Evolutionary conservation across 495 filamentous ascomycete genomes (phyloP), one percentile per base, ranked within the genome.

Genomic region (Hypoxylon intermedium): DNA sequence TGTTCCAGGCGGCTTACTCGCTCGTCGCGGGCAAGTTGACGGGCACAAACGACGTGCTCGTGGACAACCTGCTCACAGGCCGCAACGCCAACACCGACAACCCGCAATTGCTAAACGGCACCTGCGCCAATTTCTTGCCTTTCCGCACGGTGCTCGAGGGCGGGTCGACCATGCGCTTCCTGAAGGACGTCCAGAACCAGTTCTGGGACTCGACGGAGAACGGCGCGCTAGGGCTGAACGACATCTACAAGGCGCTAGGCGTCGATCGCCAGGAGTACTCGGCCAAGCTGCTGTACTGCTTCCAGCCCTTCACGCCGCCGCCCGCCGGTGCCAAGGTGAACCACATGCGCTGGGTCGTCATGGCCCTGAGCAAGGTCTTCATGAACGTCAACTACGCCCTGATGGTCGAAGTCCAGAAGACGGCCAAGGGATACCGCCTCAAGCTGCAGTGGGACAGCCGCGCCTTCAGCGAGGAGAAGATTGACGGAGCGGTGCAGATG

Each of bases 301-400:
- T 42, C 38, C 38, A 42, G 38, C 38, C 38, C 6, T 42, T 42
- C 18, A 24, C 16, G 16, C 38, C 38, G 38, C 34, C 34, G 34
- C 34, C 34, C 11, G 13, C 38, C 16, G 38, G 16, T 18, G 16
- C 18, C 38, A 42, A 42, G 38, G 7, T 21, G 5, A 24, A 42
- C 38, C 16, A 20, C 18, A 42, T 42, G 38, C 38, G 38, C 38
- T 42, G 38, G 38, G 7, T 42, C 38, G 38, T 42, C 38, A 42
- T 42, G 38, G 38, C 38, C 9, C 16, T 19, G 38, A 42, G 38
- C 38, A 42, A 42, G 16, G 38, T 42, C 16, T 21, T 24, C 38
- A 42, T 42, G 38, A 21, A 21, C 38, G 38, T 42, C 38, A 42
- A 42, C 38, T 42, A 42, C 38, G 38, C 38, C 13, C 16, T 42